Base-by-base conservation (phyloP, 768 basidiomycete species). In the Vararia minispora region DNA sequence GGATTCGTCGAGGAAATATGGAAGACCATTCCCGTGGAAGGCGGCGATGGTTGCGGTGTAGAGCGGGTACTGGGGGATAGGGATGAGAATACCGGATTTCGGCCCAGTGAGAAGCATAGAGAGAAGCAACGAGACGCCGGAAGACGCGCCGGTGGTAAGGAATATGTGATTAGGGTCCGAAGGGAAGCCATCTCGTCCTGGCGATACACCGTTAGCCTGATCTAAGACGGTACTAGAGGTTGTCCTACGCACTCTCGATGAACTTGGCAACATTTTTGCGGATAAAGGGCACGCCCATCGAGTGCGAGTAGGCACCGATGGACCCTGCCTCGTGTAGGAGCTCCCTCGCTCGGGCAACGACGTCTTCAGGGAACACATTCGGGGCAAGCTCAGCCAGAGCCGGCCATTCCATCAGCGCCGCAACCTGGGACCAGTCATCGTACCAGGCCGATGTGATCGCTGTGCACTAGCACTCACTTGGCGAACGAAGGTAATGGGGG, bases 1-100 rank as follows among this genome's bases (percentile, higher is more conserved):
- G 1, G 71, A 52, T 58, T 95, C 92, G 47, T 89, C 77, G 14
- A 98, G 81, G 59, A 85, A 75, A 61, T 98, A 99, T 0, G 90
- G 87, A 28, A 97, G 64, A 0, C 86, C 65, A 5, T 71, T 64
- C n/a, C 91, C 92, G 31, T 69, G 68, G 56, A 74, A 75, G 51
- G 90, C 82, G 1, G 94, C 86, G 35, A 99, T 77, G 1, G 91
- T 78, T 23, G 94, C 94, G 26, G 92, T 97, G 61, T 99, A 99
- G 9, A 99, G 71, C 1, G 94, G 94, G 58, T 99, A 98, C 62
- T 99, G 94, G 2, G 94, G 94, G 45, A 99, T 98, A 23, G 94
- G 94, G 53, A 98, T 95, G 37, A 94, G 73, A 50, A 94, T 72
- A 6, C 88, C 90, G 33, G 74, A 73, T 20, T 64, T 68, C 16